Evolutionary conservation across 257 asterid species (phyloP).

Genomic region (Przewalskia tangutica): DNA sequence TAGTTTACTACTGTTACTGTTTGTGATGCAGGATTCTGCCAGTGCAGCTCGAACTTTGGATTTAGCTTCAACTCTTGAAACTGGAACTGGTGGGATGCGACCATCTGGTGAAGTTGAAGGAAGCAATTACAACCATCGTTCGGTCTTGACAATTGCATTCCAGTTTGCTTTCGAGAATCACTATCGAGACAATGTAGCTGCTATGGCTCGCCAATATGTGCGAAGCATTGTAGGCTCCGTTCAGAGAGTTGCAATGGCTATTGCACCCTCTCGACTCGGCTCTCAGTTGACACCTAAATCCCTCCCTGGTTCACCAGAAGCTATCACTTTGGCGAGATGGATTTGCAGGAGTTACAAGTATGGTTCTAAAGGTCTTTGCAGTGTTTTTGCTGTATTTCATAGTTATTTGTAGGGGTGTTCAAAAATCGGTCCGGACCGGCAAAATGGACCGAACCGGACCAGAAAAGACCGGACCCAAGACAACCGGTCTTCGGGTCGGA

Average conservation of each 20-base stretch:
- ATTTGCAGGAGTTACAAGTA: slow-evolving; percentile 75
- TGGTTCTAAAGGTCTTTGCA: no score
- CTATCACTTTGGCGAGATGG: slow-evolving; percentile 60
- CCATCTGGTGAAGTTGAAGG: slow-evolving; percentile 39
- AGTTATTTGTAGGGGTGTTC: no score
- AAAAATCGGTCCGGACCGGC: no score
- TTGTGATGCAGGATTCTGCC: slow-evolving; percentile 47
- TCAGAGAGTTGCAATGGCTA: slow-evolving; percentile 80
- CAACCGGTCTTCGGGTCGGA: no score
- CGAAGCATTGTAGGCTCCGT: slow-evolving; percentile 73
- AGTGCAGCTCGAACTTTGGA: slow-evolving; percentile 56
- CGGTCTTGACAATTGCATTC: slow-evolving; percentile 82
- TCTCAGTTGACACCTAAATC: slow-evolving; percentile 49
- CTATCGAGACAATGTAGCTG: slow-evolving; percentile 69
- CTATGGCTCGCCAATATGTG: slow-evolving; percentile 86
- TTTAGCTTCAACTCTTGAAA: slow-evolving; percentile 77
- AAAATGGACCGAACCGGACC: no score
- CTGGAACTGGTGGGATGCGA: slow-evolving; percentile 49
- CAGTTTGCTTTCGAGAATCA: slow-evolving; percentile 84
- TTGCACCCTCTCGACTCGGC: slow-evolving; percentile 56
- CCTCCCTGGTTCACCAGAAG: slow-evolving; percentile 68
- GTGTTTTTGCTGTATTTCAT: no score
- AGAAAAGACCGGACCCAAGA: no score
- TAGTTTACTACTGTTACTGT: neutral
- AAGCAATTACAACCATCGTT: slow-evolving; percentile 45